Percentiles rank a stretch among this genome's conserved stretches.
Conservation (phyloP, 75 land plant genomes). For the Sequoiadendron giganteum region DNA sequence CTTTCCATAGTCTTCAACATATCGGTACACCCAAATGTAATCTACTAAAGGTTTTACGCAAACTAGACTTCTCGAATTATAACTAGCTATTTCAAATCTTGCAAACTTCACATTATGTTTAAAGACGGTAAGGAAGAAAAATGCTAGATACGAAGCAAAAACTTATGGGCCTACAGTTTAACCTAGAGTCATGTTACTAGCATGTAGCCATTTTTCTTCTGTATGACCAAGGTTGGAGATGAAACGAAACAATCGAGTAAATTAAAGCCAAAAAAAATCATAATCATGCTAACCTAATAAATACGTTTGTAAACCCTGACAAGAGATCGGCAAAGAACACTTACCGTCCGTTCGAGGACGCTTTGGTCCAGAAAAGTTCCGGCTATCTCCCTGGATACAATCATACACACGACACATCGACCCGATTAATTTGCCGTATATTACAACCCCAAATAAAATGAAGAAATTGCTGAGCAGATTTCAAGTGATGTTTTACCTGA, state of each 20-base stretch:
- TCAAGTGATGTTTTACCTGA: background rate
- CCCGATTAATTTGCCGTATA: background rate
- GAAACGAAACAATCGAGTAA: background rate
- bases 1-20: background rate
- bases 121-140: background rate
- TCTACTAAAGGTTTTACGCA: background rate
- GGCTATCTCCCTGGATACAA: slow-evolving; percentile 59
- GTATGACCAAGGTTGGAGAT: background rate
- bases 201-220: background rate
- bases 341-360: slow-evolving; percentile 94
- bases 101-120: background rate
- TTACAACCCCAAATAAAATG: background rate
- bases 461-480: background rate
- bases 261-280: too few species aligned
- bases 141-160: background rate
- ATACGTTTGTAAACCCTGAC: background rate
- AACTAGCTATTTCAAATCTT: background rate
- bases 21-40: background rate
- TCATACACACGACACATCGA: background rate
- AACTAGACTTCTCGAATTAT: background rate
- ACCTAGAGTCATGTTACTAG: background rate
- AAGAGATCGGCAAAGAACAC: background rate
- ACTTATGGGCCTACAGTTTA: background rate
- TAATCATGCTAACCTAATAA: background rate
- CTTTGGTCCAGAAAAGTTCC: slow-evolving; percentile 77